phyloP scores from a whole-genome alignment of 2,329 filamentous ascomycete genomes.

The Xylariaceae sp. region DNA sequence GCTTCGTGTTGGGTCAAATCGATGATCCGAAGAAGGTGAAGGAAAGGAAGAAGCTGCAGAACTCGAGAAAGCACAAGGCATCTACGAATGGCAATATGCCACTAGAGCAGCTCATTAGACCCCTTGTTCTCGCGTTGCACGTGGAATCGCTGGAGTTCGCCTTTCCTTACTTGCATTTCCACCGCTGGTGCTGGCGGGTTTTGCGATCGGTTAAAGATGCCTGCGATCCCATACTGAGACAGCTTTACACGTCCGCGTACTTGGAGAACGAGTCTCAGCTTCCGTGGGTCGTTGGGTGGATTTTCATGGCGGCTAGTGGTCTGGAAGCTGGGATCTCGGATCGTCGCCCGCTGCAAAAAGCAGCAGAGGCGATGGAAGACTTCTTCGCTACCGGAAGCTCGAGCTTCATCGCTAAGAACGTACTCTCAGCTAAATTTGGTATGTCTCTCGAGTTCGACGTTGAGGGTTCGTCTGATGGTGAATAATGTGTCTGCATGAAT shows the following conservation, averaged over 20 bases:
- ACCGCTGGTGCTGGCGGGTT: slow-evolving; percentile 37
- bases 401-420: background rate
- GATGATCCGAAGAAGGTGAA: slow-evolving; percentile 16
- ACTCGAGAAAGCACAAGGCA: slow-evolving; percentile 8
- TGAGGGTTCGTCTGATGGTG: background rate
- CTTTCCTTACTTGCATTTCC: slow-evolving; percentile 40
- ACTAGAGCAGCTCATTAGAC: slow-evolving; percentile 27
- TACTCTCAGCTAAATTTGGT: slow-evolving; percentile 1
- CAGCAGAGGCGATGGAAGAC: slow-evolving; percentile 4
- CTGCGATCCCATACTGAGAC: slow-evolving; percentile 29
- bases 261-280: slow-evolving; percentile 37
- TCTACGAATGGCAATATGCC: slow-evolving; percentile 11
- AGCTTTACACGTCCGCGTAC: slow-evolving; percentile 34
- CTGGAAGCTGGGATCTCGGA: background rate
- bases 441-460: background rate
- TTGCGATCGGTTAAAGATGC: slow-evolving; percentile 31
- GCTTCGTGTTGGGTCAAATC: slow-evolving; percentile 12
- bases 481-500: no score
- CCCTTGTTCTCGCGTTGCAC: slow-evolving; percentile 32
- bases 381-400: slow-evolving; percentile 1
- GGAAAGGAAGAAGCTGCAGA: slow-evolving; percentile 10
- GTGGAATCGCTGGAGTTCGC: slow-evolving; percentile 34
- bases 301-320: slow-evolving; percentile 31
- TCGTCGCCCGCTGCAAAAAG: slow-evolving; percentile 4
- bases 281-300: slow-evolving; percentile 38